These are phyloP conservation scores for Ceriops tagal DNA, from an alignment of 345 rosid species.

Conservation along the genomic window DNA sequence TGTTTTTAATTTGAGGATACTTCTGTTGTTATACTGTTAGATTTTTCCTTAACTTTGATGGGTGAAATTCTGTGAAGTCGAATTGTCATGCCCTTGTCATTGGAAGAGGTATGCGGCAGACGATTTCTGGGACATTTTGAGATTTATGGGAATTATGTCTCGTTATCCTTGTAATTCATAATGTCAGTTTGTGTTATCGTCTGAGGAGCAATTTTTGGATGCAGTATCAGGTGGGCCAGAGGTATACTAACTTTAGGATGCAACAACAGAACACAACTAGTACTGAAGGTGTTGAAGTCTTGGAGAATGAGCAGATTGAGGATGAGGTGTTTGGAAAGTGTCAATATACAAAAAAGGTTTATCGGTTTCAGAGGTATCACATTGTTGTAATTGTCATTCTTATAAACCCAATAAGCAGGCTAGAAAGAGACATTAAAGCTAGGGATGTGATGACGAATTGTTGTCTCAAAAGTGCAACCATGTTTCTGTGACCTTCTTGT, in stretches of 20 bases:
- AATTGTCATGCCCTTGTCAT: conserved; percentile 59
- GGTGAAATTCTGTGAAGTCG: conserved; percentile 41
- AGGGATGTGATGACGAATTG: neutral
- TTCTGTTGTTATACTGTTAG: neutral
- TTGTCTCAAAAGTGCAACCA: neutral
- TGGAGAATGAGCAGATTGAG: conserved; percentile 44
- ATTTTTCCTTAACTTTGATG: conserved; percentile 33
- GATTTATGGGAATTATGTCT: neutral
- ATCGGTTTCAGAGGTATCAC: conserved; percentile 57
- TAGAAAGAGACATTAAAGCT: neutral
- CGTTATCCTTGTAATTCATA: neutral
- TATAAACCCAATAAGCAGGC: neutral
- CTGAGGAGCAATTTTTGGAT: conserved; percentile 12
- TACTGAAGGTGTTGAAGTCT: conserved; percentile 57
- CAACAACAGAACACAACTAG: conserved; percentile 53
- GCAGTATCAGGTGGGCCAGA: conserved; percentile 70
- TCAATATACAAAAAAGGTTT: conserved; percentile 55
- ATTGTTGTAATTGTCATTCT: neutral
- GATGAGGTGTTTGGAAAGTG: conserved; percentile 50
- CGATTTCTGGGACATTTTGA: neutral
- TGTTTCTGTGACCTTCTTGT: neutral
- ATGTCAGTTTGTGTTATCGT: neutral
- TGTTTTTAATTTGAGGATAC: neutral
- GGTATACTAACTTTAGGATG: conserved; percentile 64
- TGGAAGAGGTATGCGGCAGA: conserved; percentile 54